Conservation (phyloP, 1,139 yeast genomes). For the Diutina rugosa region DNA sequence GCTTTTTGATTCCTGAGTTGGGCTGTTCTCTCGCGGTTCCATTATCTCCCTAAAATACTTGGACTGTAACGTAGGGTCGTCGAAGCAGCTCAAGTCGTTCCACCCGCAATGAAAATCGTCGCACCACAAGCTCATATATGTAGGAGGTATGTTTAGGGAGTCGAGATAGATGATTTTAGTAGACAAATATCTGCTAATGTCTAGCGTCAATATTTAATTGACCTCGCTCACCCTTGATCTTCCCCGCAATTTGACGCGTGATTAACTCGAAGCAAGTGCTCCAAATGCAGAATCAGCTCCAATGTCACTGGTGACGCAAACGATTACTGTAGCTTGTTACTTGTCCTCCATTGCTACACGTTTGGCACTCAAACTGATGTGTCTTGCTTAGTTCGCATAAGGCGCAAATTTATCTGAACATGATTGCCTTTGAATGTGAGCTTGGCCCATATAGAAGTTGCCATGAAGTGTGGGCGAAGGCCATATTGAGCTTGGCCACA, state of each 20-base stretch:
- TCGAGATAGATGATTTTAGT: background rate
- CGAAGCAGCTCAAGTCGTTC: background rate
- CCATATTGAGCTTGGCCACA: background rate
- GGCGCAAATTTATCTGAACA: background rate
- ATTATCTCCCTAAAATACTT: background rate
- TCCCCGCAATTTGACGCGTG: background rate
- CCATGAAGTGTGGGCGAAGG: background rate
- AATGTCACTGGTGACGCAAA: background rate
- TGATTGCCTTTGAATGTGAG: background rate
- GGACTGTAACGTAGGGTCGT: background rate
- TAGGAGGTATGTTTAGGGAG: background rate
- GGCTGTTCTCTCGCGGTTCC: background rate
- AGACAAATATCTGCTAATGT: background rate
- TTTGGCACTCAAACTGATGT: background rate
- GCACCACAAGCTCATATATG: slow-evolving; percentile 1
- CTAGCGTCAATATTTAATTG: background rate
- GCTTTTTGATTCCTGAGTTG: background rate
- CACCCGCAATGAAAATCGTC: slow-evolving; percentile 1
- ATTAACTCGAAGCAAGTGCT: background rate
- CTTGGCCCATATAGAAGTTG: background rate
- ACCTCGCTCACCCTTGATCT: background rate
- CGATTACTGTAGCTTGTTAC: background rate
- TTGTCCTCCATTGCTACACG: background rate
- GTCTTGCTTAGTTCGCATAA: background rate
- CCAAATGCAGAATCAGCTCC: background rate